Evolutionary conservation across 768 basidiomycete species (phyloP), one percentile per base, ranked within the genome.

Genomic region (Tremella yokohamensis): DNA sequence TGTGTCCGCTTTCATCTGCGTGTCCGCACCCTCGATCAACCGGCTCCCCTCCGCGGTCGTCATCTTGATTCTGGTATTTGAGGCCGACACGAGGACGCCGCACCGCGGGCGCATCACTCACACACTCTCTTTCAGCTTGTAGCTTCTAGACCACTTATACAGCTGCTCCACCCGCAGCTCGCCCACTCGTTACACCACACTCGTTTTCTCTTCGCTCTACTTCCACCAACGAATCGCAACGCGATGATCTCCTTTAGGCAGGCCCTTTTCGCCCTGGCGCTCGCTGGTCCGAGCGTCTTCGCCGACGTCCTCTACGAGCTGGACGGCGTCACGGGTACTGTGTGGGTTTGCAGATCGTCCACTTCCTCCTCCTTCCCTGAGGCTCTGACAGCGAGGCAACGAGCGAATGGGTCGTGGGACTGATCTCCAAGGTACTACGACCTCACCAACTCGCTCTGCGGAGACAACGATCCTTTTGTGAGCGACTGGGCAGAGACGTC

Each of bases 361-460:
- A n/a, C 8, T 45, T 16, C 22, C 42, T 18, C n/a, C 7, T 45
- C 22, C 42, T 22, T 15, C 22, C 42, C n/a, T 22, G 42, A 45
- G n/a, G 6, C 4, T 45, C 18, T 18, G 39, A 40, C 39, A 11
- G 18, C 39, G 39, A 11, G 39, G 39, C 11, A 40, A 40, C 39
- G 18, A 40, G 11, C 12, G 39, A 40, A 11, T 40, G 39, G 39
- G 18, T 40, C 11, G 18, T 15, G 15, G 22, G 42, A 45, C 42
- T 45, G 42, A 45, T 34, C 42, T 45, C n/a, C n/a, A n/a, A 58
- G 57, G 18, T 60, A 60, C 53, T 60, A 60, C 53, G 58, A 60
- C 47, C 39, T 60, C 11, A 60, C 58, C 25, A 60, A 60, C 39
- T n/a, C n/a, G 20, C 52, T 60, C 19, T 60, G 58, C 37, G 26